phyloP scores from a whole-genome alignment of 495 filamentous ascomycete species.

The Tuber microsphaerosporum region DNA sequence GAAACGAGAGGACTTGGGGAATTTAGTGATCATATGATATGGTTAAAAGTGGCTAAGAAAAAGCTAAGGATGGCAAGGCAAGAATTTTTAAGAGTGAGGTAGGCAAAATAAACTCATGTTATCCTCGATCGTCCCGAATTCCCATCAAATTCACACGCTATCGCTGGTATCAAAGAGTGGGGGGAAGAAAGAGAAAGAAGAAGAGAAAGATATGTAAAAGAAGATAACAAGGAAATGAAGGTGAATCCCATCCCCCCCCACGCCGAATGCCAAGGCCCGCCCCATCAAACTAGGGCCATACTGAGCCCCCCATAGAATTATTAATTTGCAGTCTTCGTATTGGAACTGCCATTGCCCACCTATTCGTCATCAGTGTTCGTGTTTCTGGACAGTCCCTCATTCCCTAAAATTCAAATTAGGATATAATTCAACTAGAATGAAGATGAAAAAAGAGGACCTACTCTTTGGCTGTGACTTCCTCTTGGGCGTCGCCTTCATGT shows the following conservation, averaged over 20 bases:
- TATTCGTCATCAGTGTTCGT: background rate
- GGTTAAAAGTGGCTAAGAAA: background rate
- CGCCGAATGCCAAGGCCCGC: background rate
- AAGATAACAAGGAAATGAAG: background rate
- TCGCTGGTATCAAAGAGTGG: background rate
- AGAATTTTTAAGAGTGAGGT: background rate
- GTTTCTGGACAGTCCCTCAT: background rate
- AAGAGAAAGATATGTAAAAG: background rate
- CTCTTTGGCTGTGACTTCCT: constrained; percentile 23
- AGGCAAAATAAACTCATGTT: background rate
- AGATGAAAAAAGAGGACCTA: background rate
- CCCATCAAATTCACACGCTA: background rate
- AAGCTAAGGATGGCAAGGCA: background rate
- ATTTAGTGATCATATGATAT: background rate
- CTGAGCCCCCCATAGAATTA: background rate
- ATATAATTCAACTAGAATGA: background rate
- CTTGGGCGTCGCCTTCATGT: constrained; percentile 35
- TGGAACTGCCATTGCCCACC: background rate
- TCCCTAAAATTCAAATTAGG: background rate
- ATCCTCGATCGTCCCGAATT: background rate
- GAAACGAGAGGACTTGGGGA: background rate
- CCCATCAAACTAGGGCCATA: background rate
- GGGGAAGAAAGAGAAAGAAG: background rate
- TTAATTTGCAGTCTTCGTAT: background rate
- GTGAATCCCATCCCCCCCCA: background rate